Evolutionary conservation across 2,329 filamentous ascomycete genomes (phyloP), one percentile per base, ranked within the genome.

Genomic region (Colletotrichum karsti): DNA sequence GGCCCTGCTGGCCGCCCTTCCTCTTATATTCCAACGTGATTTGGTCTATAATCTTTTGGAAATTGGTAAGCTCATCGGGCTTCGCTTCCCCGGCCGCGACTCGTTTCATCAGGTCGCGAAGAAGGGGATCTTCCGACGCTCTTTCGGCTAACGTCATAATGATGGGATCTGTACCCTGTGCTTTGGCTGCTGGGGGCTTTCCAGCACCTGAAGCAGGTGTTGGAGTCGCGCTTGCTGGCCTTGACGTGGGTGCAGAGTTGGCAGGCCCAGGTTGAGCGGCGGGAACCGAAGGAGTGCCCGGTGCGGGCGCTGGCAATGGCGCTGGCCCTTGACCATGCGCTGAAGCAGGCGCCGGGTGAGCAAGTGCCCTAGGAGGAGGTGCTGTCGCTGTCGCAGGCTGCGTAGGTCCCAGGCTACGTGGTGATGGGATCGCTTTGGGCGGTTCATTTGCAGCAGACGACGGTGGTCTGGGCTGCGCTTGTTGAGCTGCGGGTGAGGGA

Each of bases 91-190:
- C 93, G 28, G 91, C 90, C 0, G 93, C 93, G 1, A 96, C 93
- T 59, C 93, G 89, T 77, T 93, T 93, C 93, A 96, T 96, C 0
- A 96, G 83, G 37, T 92, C 90, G 64, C 94, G 91, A 9, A 96
- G 82, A 62, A 91, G 86, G 0, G 90, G 86, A 75, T 96, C 92
- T 26, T 88, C 89, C 0, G 91, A 92, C 7, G 93, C 93, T 71
- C 89, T 89, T 73, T 93, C 91, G 0, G 93, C 93, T 26, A 96
- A 82, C 70, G 92, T 90, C 56, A 94, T 91, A 63, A 96, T 95
- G 46, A 96, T 93, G 0, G 93, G 93, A 48, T 71, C 69, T 1
- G 69, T 70, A 2, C 69, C 69, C 15, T 65, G 67, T 3, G 69
- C 42, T 28, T 71, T 71, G n/a, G 67, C 46, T 8, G 67, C 50